Evolutionary conservation across 1,139 yeast species (phyloP).

Genomic region (Geotrichum reessii): DNA sequence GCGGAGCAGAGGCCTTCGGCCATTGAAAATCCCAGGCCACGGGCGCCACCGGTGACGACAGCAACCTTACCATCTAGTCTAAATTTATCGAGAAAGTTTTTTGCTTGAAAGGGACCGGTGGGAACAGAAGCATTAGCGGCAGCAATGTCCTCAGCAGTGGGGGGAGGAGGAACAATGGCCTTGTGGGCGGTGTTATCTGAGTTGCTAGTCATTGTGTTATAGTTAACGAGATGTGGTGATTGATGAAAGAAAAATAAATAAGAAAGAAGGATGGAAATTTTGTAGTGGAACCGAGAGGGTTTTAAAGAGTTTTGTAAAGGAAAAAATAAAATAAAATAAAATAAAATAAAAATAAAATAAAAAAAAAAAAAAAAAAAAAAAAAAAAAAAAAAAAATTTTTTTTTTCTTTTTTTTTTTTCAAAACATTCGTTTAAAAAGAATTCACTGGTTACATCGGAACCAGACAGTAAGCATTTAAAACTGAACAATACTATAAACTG

Average conservation of each 20-base stretch:
- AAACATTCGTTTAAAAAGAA: no score
- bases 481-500: no score
- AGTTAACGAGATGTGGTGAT: no score
- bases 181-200: slow-evolving; percentile 27
- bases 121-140: slow-evolving; percentile 35
- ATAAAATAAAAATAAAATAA: not conserved
- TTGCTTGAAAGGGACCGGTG: slow-evolving; percentile 35
- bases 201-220: slow-evolving; percentile 7
- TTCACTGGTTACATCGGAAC: no score
- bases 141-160: slow-evolving; percentile 38
- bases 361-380: not conserved
- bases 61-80: slow-evolving; percentile 65
- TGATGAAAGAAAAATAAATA: not conserved
- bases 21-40: slow-evolving; percentile 60
- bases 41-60: slow-evolving; percentile 64
- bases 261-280: not conserved
- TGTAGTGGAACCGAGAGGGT: not conserved
- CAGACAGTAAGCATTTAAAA: no score
- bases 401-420: no score
- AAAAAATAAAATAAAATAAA: not conserved
- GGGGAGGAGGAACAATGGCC: slow-evolving; percentile 40
- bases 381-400: not conserved
- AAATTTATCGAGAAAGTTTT: slow-evolving; percentile 42
- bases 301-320: not conserved
- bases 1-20: slow-evolving; percentile 64